Evolutionary conservation across 2,329 filamentous ascomycete genomes (phyloP), one percentile per base, ranked within the genome.

Genomic region (Fusarium robinianum): DNA sequence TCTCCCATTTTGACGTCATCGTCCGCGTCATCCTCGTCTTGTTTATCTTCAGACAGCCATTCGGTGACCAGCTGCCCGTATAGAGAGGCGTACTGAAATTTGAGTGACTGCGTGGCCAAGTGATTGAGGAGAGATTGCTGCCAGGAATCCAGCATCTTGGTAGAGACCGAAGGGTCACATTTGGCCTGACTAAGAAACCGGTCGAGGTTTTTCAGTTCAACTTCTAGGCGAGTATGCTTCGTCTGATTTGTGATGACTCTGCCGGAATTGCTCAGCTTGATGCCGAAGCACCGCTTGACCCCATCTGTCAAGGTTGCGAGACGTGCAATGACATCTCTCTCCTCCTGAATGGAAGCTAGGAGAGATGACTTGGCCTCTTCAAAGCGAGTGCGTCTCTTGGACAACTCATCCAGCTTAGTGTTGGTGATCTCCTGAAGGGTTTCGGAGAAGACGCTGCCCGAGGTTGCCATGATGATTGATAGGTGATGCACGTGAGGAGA

Each of bases 1-100:
- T 68, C 69, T 2, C 58, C 50, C 58, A 67, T 66, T 5, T 64
- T 56, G 22, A 62, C 51, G 14, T 60, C 46, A 26, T 53, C 29
- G 4, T 26, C 38, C 36, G 52, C 15, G 6, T 35, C n/a, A 3
- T 32, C 34, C 5, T 57, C 43, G 1, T 45, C 23, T 6, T 45
- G 17, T 51, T 63, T 46, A 2, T 63, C 63, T 1, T 61, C 55
- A 1, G 67, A 67, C 1, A 76, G 62, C 73, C 72, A 76, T 48
- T 76, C 74, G 1, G 67, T 75, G n/a, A 75, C 72, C 4, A 76
- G 64, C 33, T 72, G 63, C 3, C 69, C 72, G 29, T 75, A 76
- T 3, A 76, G 62, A 7, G 69, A 67, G 0, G 74, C 72, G 31
- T 72, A 74, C 37, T 69, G 57, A 40, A 71, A 74, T 49, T 69